Base-by-base conservation (phyloP, 257 asterid genomes). In the Rauvolfia tetraphylla region DNA sequence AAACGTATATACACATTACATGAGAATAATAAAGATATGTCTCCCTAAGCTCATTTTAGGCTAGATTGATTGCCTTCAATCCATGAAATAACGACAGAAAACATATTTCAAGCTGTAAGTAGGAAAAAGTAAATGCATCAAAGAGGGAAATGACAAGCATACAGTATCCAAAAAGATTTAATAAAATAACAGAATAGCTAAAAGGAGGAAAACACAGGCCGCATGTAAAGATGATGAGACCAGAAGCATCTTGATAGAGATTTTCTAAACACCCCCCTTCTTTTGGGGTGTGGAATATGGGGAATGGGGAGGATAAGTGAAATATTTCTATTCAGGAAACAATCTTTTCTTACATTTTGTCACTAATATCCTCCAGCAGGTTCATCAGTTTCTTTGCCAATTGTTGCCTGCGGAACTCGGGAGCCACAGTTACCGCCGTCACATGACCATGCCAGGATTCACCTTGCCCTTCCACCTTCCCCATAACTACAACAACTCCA, bases 381-480 rank as follows among this genome's bases (percentile, higher is more conserved):
- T 90, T 84, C 99, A 93, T 95, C 83, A 95, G 87, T 78, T 95
- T 95, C 91, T 93, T 93, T 73, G 97, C 98, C 89, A 95, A 83
- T 80, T 90, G 93, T 73, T 95, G 99, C 85, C 99, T 87, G 65
- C 97, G 93, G 73, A 82, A 95, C 81, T 93, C 99, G 73, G 99
- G 94, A 74, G 93, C 93, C 62, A 95, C 98, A 33, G 93, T 91
- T 10, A 95, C 95, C 79, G 99, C 98, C 68, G 97, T 93, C 80
- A 95, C 99, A 79, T 90, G 99, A 53, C 98, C 98, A 74, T 93
- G 98, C 99, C 99, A 95, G 59, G 97, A 93, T 85, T 95, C 99
- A 58, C 98, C 98, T 86, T 90, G 97, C 51, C 98, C 99, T 89
- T 93, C 99, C 71, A 91, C 97, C 83, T 95, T 95, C 29, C 98